phyloP scores from a whole-genome alignment of 2,329 filamentous ascomycete genomes.

The Claviceps spartinae region DNA sequence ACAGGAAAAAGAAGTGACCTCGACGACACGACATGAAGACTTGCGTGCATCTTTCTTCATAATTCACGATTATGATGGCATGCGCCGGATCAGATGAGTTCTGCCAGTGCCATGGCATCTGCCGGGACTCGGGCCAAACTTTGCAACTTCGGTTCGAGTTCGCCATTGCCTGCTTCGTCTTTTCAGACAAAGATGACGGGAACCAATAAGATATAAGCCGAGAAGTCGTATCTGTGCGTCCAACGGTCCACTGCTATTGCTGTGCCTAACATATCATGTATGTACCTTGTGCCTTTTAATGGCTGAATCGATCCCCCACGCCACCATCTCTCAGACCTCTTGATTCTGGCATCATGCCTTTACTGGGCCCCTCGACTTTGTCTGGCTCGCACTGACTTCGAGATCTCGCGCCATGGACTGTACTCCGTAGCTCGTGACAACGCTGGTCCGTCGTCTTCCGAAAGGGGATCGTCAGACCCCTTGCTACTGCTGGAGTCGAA shows the following conservation, averaged over 20 bases:
- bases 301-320: background rate
- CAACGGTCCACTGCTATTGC: background rate
- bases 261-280: too few relatives aligned
- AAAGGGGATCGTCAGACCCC: background rate
- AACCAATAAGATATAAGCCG: too few relatives aligned
- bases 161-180: too few relatives aligned
- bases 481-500: background rate
- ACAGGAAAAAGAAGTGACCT: background rate
- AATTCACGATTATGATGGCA: too few relatives aligned
- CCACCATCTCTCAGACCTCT: background rate
- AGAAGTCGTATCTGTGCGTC: background rate
- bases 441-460: slow-evolving; percentile 1
- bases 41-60: background rate
- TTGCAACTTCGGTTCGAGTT: too few relatives aligned
- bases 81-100: too few relatives aligned
- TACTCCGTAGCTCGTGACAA: background rate
- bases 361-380: too few relatives aligned
- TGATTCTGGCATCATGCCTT: too few relatives aligned
- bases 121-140: too few relatives aligned
- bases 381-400: background rate
- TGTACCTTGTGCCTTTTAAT: background rate
- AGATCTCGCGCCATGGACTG: background rate
- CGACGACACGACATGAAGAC: background rate
- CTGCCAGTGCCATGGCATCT: too few relatives aligned
- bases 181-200: too few relatives aligned